Percentiles rank a stretch among this genome's conserved stretches.
These are phyloP conservation scores for Patellifolia procumbens DNA, from an alignment of 179 eudicot genomes.

Conservation along the genomic window DNA sequence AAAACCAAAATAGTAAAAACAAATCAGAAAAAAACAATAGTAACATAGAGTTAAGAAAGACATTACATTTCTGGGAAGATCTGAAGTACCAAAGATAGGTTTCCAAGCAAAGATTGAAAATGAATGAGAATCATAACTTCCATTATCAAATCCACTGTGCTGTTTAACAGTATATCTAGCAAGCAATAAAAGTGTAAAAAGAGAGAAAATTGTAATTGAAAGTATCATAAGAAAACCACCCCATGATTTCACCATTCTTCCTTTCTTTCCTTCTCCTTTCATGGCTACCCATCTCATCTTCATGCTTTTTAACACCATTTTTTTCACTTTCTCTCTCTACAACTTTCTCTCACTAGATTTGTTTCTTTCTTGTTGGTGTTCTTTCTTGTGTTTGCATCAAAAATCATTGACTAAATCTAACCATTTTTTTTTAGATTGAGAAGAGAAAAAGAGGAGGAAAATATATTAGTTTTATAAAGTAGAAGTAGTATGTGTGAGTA, in stretches of 20 bases:
- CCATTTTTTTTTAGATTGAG: background rate
- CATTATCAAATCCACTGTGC: slow-evolving; percentile 14
- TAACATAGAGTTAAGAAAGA: background rate
- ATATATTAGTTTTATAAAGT: background rate
- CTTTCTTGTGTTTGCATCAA: slow-evolving; percentile 17
- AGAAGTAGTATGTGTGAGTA: background rate
- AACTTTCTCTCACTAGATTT: background rate
- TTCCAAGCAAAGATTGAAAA: slow-evolving; percentile 77
- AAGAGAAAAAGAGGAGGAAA: background rate
- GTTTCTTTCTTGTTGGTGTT: too few species aligned
- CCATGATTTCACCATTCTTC: slow-evolving; percentile 78
- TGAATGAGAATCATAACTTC: slow-evolving; percentile 3
- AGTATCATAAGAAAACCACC: slow-evolving; percentile 63
- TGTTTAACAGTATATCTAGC: slow-evolving; percentile 60
- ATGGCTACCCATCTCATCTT: slow-evolving; percentile 48
- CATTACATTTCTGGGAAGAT: slow-evolving; percentile 68
- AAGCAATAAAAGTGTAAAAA: slow-evolving; percentile 67
- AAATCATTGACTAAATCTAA: slow-evolving; percentile 20
- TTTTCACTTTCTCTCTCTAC: slow-evolving; percentile 4
- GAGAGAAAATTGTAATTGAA: slow-evolving; percentile 71
- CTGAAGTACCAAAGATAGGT: slow-evolving; percentile 60
- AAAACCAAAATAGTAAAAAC: background rate
- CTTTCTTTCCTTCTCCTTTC: slow-evolving; percentile 70
- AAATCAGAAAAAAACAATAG: background rate
- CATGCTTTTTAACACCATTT: slow-evolving; percentile 21